These are phyloP conservation scores for Cadophora malorum DNA, from an alignment of 2,329 filamentous ascomycete genomes.

Conservation along the genomic window DNA sequence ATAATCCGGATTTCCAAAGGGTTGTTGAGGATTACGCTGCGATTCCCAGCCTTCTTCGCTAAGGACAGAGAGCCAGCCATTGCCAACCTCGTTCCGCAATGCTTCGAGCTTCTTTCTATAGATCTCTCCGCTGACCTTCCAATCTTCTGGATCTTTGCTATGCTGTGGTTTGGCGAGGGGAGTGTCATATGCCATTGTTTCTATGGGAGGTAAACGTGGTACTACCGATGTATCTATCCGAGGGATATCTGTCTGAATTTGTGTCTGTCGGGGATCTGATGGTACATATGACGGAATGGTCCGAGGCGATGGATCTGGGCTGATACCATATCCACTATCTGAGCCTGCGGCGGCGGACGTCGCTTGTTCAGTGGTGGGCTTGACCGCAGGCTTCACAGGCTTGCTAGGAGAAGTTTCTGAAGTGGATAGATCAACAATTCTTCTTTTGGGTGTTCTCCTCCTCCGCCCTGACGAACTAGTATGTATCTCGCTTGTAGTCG, in stretches of 20 bases:
- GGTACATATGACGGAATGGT: slow-evolving; percentile 42
- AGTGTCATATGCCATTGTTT: slow-evolving; percentile 38
- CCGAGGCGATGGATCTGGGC: slow-evolving; percentile 42
- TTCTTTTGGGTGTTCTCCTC: slow-evolving; percentile 63
- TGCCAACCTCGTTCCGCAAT: slow-evolving; percentile 83
- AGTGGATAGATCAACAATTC: slow-evolving; percentile 69
- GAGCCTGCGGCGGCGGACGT: slow-evolving; percentile 28
- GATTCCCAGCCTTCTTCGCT: slow-evolving; percentile 75
- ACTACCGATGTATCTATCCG: slow-evolving; percentile 41
- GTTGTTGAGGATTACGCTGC: slow-evolving; percentile 40
- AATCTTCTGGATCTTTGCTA: slow-evolving; percentile 55
- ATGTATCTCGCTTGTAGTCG: slow-evolving; percentile 63
- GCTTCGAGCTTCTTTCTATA: slow-evolving; percentile 91
- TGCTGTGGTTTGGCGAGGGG: slow-evolving; percentile 35
- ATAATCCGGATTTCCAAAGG: slow-evolving; percentile 41
- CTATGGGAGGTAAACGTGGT: slow-evolving; percentile 41
- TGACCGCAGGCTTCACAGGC: slow-evolving; percentile 35
- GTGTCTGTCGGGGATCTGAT: slow-evolving; percentile 40
- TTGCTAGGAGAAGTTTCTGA: slow-evolving; percentile 43
- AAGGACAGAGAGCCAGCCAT: slow-evolving; percentile 84
- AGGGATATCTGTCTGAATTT: slow-evolving; percentile 38
- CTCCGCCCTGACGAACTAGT: slow-evolving; percentile 64
- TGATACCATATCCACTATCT: slow-evolving; percentile 43
- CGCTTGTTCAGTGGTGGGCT: slow-evolving; percentile 38
- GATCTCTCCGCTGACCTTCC: slow-evolving; percentile 73